These are phyloP conservation scores for Neofusicoccum umdonicola DNA, from an alignment of 2,329 filamentous ascomycete genomes.

Conservation along the genomic window DNA sequence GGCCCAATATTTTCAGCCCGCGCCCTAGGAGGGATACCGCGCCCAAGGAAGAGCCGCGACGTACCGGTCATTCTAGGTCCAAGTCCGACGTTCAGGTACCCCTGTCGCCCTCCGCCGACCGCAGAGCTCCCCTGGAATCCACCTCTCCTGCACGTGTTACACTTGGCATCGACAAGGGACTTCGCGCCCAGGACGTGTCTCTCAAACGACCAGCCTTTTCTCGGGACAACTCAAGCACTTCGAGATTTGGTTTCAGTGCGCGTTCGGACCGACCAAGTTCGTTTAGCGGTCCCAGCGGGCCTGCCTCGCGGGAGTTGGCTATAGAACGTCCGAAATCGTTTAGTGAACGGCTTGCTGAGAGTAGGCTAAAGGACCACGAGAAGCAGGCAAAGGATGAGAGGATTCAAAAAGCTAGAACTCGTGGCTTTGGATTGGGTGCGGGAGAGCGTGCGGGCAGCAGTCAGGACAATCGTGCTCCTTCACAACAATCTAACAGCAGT, in stretches of 20 bases:
- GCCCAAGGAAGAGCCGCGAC: constrained; percentile 20
- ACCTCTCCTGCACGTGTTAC: constrained; percentile 76
- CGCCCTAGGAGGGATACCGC: constrained; percentile 27
- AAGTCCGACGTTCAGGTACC: constrained; percentile 65
- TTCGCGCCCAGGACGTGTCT: constrained; percentile 77
- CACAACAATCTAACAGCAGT: constrained; percentile 11
- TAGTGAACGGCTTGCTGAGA: constrained; percentile 79
- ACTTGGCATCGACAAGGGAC: constrained; percentile 85
- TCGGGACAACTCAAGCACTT: not conserved
- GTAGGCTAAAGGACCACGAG: constrained; percentile 46
- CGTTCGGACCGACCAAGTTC: not conserved
- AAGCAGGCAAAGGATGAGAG: constrained; percentile 45
- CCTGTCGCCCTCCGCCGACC: constrained; percentile 62
- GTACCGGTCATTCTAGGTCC: not conserved
- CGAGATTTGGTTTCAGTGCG: constrained; percentile 2
- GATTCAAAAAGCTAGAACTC: constrained; percentile 42
- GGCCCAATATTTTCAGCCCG: constrained; percentile 30
- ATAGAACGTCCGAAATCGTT: constrained; percentile 58
- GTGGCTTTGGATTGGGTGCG: constrained; percentile 35
- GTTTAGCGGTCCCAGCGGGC: not conserved
- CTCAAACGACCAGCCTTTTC: constrained; percentile 65
- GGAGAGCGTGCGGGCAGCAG: constrained; percentile 17
- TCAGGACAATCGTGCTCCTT: constrained; percentile 18
- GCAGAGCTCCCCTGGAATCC: constrained; percentile 51
- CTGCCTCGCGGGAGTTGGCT: not conserved